phyloP scores from a whole-genome alignment of 345 rosid genomes.

The Eucalyptus pauciflora region DNA sequence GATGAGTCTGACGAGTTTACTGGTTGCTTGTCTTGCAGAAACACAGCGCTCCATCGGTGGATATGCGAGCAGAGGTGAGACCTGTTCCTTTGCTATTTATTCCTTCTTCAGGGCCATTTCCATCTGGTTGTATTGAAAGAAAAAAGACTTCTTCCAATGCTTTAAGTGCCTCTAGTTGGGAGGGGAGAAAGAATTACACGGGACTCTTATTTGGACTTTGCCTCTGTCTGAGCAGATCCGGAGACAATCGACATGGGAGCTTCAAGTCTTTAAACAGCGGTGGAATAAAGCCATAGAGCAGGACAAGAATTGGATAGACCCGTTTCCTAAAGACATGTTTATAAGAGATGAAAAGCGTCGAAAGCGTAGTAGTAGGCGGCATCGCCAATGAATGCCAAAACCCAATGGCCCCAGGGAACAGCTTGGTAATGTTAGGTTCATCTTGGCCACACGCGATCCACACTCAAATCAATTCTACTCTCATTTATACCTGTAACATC shows the following conservation, averaged over 20 bases:
- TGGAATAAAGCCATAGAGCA: conserved; percentile 65
- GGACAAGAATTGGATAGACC: conserved; percentile 73
- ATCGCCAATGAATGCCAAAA: background rate
- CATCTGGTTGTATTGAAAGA: background rate
- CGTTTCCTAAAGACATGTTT: conserved; percentile 9
- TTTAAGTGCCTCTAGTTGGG: background rate
- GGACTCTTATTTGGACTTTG: background rate
- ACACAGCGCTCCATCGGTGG: conserved; percentile 8
- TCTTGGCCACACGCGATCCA: background rate
- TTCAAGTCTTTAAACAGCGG: conserved; percentile 50
- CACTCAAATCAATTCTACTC: background rate
- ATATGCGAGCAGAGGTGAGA: conserved; percentile 61
- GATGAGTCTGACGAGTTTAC: background rate
- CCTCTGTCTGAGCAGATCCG: conserved; percentile 41
- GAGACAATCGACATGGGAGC: conserved; percentile 92
- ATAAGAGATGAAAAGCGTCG: background rate
- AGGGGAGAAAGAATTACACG: background rate
- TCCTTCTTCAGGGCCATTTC: background rate
- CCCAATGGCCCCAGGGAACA: background rate
- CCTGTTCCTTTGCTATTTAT: background rate
- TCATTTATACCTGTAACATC: background rate
- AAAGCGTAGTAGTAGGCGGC: background rate
- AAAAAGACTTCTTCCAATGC: background rate
- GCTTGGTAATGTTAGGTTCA: background rate
- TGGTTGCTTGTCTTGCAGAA: conserved; percentile 6